Percentiles rank a stretch among this genome's conserved stretches.
phyloP scores from a whole-genome alignment of 768 basidiomycete species.

The Boletus pseudopeckii region DNA sequence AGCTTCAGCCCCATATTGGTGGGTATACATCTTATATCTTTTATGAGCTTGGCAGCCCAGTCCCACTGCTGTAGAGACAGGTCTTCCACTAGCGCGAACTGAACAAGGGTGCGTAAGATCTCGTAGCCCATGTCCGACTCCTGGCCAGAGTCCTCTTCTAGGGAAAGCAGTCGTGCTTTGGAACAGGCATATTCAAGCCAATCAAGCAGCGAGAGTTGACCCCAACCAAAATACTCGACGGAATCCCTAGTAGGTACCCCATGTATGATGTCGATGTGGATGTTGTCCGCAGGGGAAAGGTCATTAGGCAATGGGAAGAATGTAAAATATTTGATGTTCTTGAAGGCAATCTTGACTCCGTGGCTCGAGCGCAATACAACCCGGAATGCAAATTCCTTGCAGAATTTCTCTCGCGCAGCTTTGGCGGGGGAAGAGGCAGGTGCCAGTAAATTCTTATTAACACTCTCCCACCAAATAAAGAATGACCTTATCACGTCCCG shows the following conservation, averaged over 20 bases:
- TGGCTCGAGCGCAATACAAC: not conserved
- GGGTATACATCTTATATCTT: slow-evolving; percentile 59
- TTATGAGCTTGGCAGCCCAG: slow-evolving; percentile 47
- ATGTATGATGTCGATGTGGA: slow-evolving; percentile 65
- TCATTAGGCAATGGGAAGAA: slow-evolving; percentile 62
- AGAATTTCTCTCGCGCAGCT: not conserved
- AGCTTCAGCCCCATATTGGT: slow-evolving; percentile 68
- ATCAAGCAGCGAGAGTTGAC: slow-evolving; percentile 62
- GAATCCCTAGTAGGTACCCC: slow-evolving; percentile 40
- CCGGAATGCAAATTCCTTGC: slow-evolving; percentile 46
- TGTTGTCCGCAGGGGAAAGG: slow-evolving; percentile 69
- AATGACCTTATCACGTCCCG: slow-evolving; percentile 3
- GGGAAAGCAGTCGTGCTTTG: slow-evolving; percentile 18
- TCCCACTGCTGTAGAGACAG: slow-evolving; percentile 52
- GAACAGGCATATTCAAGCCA: slow-evolving; percentile 68
- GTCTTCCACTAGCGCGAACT: slow-evolving; percentile 71
- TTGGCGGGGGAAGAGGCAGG: not conserved
- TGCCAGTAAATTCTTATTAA: not conserved
- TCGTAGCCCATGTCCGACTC: slow-evolving; percentile 48
- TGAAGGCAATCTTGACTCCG: slow-evolving; percentile 38
- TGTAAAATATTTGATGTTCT: slow-evolving; percentile 52
- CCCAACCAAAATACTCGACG: slow-evolving; percentile 64
- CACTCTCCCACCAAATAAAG: slow-evolving; percentile 10
- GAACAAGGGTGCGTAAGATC: slow-evolving; percentile 54
- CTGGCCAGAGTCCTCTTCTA: not conserved